A percentile compares a stretch with the other conserved stretches of the same genome.
Conservation (phyloP, 2,329 filamentous ascomycete species). For the Macrophomina phaseolina region DNA sequence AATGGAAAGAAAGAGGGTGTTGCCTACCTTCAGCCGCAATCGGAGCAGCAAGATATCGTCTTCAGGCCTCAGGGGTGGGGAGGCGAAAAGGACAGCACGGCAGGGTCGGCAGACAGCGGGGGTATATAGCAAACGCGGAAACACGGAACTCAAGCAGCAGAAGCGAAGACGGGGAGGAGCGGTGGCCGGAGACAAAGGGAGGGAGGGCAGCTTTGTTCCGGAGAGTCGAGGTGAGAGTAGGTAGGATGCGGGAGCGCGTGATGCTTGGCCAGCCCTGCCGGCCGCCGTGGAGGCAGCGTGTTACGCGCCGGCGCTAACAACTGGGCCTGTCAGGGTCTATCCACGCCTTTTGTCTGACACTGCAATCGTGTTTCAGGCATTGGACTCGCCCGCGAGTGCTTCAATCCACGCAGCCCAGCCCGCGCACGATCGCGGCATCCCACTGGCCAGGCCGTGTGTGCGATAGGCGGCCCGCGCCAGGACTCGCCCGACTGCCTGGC, state of each 20-base stretch:
- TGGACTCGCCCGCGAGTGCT: conserved; percentile 5
- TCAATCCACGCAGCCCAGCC: neutral
- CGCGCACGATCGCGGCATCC: conserved; percentile 3
- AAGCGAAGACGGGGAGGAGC: neutral
- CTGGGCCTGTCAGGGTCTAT: conserved; percentile 17
- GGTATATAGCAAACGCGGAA: conserved; percentile 14
- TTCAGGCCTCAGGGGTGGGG: conserved; percentile 16
- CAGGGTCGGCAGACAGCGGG: conserved; percentile 2
- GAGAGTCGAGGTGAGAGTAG: conserved; percentile 12
- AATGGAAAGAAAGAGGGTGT: neutral
- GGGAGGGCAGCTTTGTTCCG: conserved; percentile 8
- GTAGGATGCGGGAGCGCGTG: neutral
- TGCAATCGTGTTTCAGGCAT: conserved; percentile 12
- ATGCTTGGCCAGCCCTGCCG: conserved; percentile 19
- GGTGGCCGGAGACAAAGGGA: conserved; percentile 17
- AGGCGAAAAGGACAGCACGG: conserved; percentile 1
- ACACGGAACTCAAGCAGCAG: conserved; percentile 4
- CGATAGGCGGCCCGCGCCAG: neutral
- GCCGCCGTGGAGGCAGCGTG: conserved; percentile 13
- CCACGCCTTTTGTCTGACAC: conserved; percentile 19
- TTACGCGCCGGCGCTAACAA: conserved; percentile 20
- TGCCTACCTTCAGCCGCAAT: conserved; percentile 1
- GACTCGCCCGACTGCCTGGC: neutral
- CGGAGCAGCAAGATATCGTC: neutral
- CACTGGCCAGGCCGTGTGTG: neutral